Evolutionary conservation across 1,284 basidiomycete species (phyloP).

Genomic region (Boletus albobrunnescens): DNA sequence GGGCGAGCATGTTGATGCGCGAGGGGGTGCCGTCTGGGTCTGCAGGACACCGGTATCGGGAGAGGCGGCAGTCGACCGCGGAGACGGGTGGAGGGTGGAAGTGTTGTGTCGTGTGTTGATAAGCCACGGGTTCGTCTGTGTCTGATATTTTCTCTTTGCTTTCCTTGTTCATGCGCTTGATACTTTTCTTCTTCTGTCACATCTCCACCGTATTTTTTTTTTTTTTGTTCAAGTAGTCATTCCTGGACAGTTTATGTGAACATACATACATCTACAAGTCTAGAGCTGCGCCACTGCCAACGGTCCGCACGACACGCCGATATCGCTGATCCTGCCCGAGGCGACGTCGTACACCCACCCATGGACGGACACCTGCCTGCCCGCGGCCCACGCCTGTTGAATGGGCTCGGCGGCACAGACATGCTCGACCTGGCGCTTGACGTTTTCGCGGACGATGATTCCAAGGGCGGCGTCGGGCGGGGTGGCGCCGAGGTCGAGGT

Average conservation of each 20-base stretch:
- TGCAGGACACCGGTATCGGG: constrained; percentile 31
- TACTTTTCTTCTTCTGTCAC: too few relatives aligned
- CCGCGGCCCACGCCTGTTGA: constrained; percentile 64
- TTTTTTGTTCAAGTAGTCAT: too few relatives aligned
- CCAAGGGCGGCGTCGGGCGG: constrained; percentile 46
- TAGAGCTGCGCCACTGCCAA: neutral
- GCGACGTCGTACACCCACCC: constrained; percentile 83
- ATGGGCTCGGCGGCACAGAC: constrained; percentile 64
- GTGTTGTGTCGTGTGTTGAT: constrained; percentile 61
- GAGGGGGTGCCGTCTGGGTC: constrained; percentile 66
- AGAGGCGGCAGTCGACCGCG: neutral
- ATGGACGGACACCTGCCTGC: constrained; percentile 70
- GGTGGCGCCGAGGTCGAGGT: constrained; percentile 39
- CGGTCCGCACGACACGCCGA: constrained; percentile 47
- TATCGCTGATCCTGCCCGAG: constrained; percentile 66
- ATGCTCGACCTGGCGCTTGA: constrained; percentile 73
- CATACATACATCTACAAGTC: neutral
- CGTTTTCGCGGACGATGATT: constrained; percentile 71
- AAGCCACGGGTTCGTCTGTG: too few relatives aligned
- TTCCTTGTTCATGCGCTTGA: constrained; percentile 12
- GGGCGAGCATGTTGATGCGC: constrained; percentile 91
- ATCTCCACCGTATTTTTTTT: too few relatives aligned
- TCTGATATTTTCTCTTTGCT: too few relatives aligned
- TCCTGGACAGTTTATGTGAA: constrained; percentile 9
- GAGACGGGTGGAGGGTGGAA: constrained; percentile 46